Conservation (phyloP, 257 asterid genomes). For the Solanum bukasovii region DNA sequence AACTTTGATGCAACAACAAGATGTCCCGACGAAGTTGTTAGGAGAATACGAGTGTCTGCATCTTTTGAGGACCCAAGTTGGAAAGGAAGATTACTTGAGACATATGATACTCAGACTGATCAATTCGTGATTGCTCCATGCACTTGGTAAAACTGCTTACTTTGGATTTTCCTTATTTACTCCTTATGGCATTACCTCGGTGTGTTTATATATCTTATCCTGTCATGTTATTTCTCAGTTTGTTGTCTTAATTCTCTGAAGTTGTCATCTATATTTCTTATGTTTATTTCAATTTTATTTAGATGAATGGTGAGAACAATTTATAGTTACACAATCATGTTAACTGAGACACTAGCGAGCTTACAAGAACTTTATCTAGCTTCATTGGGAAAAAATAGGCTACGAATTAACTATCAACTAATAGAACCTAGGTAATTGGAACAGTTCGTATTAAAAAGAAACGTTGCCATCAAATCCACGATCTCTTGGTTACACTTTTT, state of each 20-base stretch:
- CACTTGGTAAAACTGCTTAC: conserved; percentile 40
- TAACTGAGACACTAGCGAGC: not conserved
- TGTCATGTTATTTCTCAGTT: not conserved
- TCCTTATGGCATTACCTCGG: not conserved
- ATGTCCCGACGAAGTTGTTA: conserved; percentile 82
- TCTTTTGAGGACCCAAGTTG: conserved; percentile 58
- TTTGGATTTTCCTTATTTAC: not conserved
- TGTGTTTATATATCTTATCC: not conserved
- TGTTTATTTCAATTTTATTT: not conserved
- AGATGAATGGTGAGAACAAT: not conserved
- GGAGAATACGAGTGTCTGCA: conserved; percentile 69
- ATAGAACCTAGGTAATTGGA: not conserved
- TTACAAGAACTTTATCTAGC: not conserved
- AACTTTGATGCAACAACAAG: conserved; percentile 57
- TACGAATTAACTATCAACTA: not conserved
- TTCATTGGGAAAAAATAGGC: not conserved
- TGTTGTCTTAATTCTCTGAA: not conserved
- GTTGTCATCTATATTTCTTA: not conserved
- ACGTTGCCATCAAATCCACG: not conserved
- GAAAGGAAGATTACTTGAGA: conserved; percentile 57
- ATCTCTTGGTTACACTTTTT: not conserved
- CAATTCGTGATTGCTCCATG: conserved; percentile 65
- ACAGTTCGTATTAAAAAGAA: not conserved
- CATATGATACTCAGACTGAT: conserved; percentile 58
- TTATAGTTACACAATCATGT: not conserved